These are phyloP conservation scores for Microthyrium microscopicum DNA, from an alignment of 2,329 filamentous ascomycete species.

Conservation along the genomic window DNA sequence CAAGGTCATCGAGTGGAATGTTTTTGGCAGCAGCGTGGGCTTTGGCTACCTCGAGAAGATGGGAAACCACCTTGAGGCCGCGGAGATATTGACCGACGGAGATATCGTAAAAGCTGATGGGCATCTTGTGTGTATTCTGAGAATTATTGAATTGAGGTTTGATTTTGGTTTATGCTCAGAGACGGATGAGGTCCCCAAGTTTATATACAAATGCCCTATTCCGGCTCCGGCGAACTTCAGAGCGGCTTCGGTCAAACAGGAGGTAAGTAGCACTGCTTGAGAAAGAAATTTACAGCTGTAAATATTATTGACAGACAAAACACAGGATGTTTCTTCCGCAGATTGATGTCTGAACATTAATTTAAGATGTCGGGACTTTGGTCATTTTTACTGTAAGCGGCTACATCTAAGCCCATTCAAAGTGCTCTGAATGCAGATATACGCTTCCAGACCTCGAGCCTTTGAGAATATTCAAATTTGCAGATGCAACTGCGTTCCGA, in stretches of 20 bases:
- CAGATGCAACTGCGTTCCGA: conserved; percentile 28
- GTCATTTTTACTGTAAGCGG: too few relatives aligned
- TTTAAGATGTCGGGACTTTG: too few relatives aligned
- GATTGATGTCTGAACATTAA: too few relatives aligned
- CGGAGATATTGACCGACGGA: background rate
- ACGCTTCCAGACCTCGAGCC: conserved; percentile 18
- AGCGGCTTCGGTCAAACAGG: too few relatives aligned
- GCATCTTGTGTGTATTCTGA: background rate
- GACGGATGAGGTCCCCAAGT: too few relatives aligned
- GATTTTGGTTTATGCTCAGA: too few relatives aligned
- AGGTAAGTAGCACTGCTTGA: too few relatives aligned
- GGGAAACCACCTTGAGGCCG: background rate
- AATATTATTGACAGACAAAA: too few relatives aligned
- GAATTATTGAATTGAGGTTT: background rate
- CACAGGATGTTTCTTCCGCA: too few relatives aligned
- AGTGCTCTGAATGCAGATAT: conserved; percentile 32
- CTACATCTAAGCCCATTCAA: conserved; percentile 26
- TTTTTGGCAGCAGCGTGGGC: background rate
- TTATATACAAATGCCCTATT: too few relatives aligned
- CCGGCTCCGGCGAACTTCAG: too few relatives aligned
- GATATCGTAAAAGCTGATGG: background rate
- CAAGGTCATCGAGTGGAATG: background rate
- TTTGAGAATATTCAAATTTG: conserved; percentile 22
- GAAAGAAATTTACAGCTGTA: too few relatives aligned
- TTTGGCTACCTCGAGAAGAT: background rate